Evolutionary conservation across 2,329 filamentous ascomycete species (phyloP).

Genomic region (Pezicula radicicola): DNA sequence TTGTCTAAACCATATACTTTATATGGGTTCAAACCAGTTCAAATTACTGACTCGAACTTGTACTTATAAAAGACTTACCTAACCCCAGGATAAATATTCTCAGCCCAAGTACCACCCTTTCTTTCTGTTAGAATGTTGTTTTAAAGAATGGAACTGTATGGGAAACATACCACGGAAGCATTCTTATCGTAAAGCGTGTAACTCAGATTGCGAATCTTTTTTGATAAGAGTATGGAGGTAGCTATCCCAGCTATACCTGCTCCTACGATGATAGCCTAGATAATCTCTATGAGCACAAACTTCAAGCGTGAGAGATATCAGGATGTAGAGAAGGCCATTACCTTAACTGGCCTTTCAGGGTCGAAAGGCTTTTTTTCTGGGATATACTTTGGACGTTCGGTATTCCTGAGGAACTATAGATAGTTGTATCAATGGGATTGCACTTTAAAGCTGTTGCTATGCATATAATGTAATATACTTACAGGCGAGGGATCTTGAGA

Average conservation of each 20-base stretch:
- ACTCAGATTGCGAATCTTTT: conserved; percentile 1
- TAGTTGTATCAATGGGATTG: neutral
- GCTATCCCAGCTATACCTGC: conserved; percentile 5
- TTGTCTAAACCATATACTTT: neutral
- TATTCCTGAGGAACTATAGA: neutral
- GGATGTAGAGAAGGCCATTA: neutral
- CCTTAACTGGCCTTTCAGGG: neutral
- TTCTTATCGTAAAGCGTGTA: conserved; percentile 1
- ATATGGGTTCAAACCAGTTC: neutral
- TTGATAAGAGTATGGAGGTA: conserved; percentile 1
- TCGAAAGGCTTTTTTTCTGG: neutral
- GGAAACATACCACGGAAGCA: neutral
- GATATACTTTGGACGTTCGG: neutral
- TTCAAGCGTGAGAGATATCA: neutral
- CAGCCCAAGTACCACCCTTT: conserved; percentile 23
- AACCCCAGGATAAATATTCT: conserved; percentile 22
- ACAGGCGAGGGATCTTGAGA: neutral
- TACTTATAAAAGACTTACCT: neutral
- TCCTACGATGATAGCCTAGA: conserved; percentile 1
- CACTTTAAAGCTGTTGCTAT: neutral
- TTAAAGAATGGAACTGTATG: conserved; percentile 1
- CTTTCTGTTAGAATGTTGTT: neutral
- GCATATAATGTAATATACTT: neutral
- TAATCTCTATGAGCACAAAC: neutral
- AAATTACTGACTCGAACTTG: no score